A percentile compares a stretch with the other conserved stretches of the same genome.
These are phyloP conservation scores for Phyllosticta paracitricarpa DNA, from an alignment of 2,329 filamentous ascomycete genomes.

Conservation along the genomic window DNA sequence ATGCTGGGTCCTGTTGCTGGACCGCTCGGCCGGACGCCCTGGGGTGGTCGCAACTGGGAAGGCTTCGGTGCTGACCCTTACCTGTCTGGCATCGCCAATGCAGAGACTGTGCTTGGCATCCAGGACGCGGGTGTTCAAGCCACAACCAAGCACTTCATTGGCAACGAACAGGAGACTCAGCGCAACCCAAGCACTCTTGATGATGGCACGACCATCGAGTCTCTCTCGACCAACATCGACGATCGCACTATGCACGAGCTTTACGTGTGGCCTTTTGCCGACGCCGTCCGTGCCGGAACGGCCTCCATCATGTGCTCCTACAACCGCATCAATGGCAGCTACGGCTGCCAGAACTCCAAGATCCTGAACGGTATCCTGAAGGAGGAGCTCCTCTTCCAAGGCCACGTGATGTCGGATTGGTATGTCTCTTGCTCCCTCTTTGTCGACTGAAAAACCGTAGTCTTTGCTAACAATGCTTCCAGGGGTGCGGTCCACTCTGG, in stretches of 20 bases:
- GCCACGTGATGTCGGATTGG: conserved; percentile 17
- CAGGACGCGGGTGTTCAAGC: conserved; percentile 35
- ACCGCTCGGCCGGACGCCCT: conserved; percentile 33
- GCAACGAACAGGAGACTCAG: conserved; percentile 58
- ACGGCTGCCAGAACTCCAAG: conserved; percentile 37
- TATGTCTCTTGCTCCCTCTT: neutral
- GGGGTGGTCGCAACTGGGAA: conserved; percentile 39
- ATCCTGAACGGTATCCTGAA: conserved; percentile 38
- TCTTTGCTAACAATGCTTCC: neutral
- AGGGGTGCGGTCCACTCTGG: conserved; percentile 18
- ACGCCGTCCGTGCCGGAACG: conserved; percentile 59
- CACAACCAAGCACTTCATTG: conserved; percentile 40
- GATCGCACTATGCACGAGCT: conserved; percentile 67
- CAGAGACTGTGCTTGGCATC: conserved; percentile 35
- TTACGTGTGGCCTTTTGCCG: conserved; percentile 69
- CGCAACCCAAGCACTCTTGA: conserved; percentile 20
- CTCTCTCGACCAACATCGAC: conserved; percentile 49
- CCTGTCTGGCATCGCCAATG: conserved; percentile 32
- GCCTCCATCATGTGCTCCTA: conserved; percentile 39
- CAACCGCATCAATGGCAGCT: conserved; percentile 28
- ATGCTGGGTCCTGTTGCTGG: conserved; percentile 33
- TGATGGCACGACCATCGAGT: conserved; percentile 26
- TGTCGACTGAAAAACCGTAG: neutral
- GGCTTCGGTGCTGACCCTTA: conserved; percentile 42
- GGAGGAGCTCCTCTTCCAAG: conserved; percentile 35